Conservation (phyloP, 371 early-diverging fungal species). For the Mortierella sp. region DNA sequence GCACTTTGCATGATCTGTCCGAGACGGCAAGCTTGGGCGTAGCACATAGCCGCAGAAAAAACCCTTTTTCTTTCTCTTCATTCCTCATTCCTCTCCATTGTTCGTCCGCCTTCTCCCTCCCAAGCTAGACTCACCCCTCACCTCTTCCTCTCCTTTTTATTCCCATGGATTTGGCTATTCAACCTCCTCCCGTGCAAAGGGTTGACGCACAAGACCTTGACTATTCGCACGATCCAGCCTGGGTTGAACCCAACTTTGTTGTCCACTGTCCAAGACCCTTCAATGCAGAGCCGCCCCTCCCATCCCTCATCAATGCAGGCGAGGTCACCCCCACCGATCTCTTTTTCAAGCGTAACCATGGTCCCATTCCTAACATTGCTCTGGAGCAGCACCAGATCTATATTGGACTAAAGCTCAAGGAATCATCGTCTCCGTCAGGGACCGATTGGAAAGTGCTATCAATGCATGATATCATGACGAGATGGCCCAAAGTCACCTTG, state of each 20-base stretch:
- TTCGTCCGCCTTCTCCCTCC: not conserved
- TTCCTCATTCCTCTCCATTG: not conserved
- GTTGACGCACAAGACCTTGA: constrained; percentile 19
- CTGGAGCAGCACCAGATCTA: constrained; percentile 56
- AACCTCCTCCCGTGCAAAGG: constrained; percentile 15
- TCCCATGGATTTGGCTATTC: not conserved
- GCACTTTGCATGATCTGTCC: too few species aligned
- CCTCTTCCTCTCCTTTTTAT: not conserved
- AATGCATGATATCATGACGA: constrained; percentile 42
- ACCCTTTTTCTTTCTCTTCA: constrained; percentile 3
- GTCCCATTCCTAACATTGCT: constrained; percentile 83
- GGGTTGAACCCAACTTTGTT: constrained; percentile 34
- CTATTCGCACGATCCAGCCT: constrained; percentile 41
- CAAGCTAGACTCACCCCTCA: not conserved
- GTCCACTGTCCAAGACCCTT: constrained; percentile 64
- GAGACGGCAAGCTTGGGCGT: too few species aligned
- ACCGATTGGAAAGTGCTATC: constrained; percentile 27
- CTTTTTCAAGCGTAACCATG: constrained; percentile 83
- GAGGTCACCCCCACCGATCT: constrained; percentile 64
- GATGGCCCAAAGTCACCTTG: constrained; percentile 43
- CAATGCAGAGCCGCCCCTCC: constrained; percentile 66
- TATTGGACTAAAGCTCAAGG: constrained; percentile 43
- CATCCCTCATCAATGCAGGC: constrained; percentile 58
- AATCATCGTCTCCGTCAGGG: not conserved
- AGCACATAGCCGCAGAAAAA: too few species aligned